Conservation (phyloP, 768 basidiomycete genomes). For the Grammothele lineata region DNA sequence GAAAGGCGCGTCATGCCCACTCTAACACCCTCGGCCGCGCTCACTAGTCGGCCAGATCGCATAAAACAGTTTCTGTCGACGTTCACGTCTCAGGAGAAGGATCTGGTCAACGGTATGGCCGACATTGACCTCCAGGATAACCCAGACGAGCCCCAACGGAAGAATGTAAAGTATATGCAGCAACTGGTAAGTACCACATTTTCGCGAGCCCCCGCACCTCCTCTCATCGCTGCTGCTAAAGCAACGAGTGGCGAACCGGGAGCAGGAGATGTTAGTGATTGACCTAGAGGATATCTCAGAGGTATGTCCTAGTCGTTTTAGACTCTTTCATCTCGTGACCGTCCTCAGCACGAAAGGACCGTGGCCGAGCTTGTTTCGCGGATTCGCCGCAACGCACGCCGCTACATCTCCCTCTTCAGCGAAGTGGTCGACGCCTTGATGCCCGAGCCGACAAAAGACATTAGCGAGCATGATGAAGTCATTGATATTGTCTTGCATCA, state of each 20-base stretch:
- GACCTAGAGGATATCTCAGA: slow-evolving; percentile 85
- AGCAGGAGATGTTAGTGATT: slow-evolving; percentile 83
- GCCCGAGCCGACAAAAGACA: slow-evolving; percentile 85
- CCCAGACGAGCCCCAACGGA: slow-evolving; percentile 34
- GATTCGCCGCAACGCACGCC: slow-evolving; percentile 81
- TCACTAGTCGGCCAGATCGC: slow-evolving; percentile 40
- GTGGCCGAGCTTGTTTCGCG: slow-evolving; percentile 71
- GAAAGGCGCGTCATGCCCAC: slow-evolving; percentile 43
- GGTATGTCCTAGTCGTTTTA: no score
- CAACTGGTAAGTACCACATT: slow-evolving; percentile 60
- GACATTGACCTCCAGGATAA: slow-evolving; percentile 64
- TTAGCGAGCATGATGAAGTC: slow-evolving; percentile 88
- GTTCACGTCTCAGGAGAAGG: slow-evolving; percentile 60
- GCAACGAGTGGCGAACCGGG: slow-evolving; percentile 93
- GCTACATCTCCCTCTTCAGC: slow-evolving; percentile 86
- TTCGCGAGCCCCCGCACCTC: slow-evolving; percentile 2
- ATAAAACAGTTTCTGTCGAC: slow-evolving; percentile 69
- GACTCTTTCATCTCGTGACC: neutral
- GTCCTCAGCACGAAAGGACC: slow-evolving; percentile 59
- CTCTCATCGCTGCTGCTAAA: slow-evolving; percentile 27
- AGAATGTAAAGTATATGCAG: slow-evolving; percentile 70
- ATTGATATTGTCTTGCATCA: slow-evolving; percentile 97
- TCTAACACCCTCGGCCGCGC: neutral
- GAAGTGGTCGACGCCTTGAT: slow-evolving; percentile 89
- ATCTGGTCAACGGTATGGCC: slow-evolving; percentile 62